Base-by-base conservation (phyloP, 352 stramenopile genomes). In the Pythium coloratum region DNA sequence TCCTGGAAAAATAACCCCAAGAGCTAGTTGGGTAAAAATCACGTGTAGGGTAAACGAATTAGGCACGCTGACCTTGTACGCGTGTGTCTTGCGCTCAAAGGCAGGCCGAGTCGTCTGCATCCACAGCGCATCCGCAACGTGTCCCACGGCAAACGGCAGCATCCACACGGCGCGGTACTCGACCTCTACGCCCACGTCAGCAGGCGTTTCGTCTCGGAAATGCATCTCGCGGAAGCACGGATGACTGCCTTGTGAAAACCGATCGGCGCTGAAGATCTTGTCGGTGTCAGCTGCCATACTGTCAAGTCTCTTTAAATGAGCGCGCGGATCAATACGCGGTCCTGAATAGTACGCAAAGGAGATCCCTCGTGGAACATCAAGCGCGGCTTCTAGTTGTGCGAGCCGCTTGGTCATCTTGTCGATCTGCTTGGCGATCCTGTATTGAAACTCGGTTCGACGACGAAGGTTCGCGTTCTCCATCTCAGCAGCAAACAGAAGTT, bases 401-500 rank as follows among this genome's bases (percentile, higher is more conserved):
- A 55, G 20, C 3, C 40, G 51, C 50, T 67, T 51, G 14, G 60
- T 18, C 8, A 67, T 18, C 30, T 67, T 51, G 30, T 44, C 60
- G n/a, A 67, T 59, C 20, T 67, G 59, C 5, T 59, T 51, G 13
- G 60, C 50, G 7, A 42, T 40, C 28, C 51, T 62, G 30, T n/a
- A 18, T 33, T 68, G 62, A n/a, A 46, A 58, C 12, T 58, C 53
- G n/a, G 62, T 12, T 1, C 61, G 42, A 24, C 36, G 7, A 3
- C 47, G 42, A 1, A 68, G 62, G 42, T 68, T 62, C 18, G 53
- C 62, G 42, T 68, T 68, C 44, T 68, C 51, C 28, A 62, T 36
- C 20, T 68, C 40, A 0, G 62, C 40, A 0, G 60, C 60, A 18
- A 67, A 55, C 0, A 50, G 50, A 50, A 55, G 36, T 3, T 9